Percentiles rank a stretch among this genome's conserved stretches.
phyloP scores from a whole-genome alignment of 2,329 filamentous ascomycete species.

The Botrytis tulipae region DNA sequence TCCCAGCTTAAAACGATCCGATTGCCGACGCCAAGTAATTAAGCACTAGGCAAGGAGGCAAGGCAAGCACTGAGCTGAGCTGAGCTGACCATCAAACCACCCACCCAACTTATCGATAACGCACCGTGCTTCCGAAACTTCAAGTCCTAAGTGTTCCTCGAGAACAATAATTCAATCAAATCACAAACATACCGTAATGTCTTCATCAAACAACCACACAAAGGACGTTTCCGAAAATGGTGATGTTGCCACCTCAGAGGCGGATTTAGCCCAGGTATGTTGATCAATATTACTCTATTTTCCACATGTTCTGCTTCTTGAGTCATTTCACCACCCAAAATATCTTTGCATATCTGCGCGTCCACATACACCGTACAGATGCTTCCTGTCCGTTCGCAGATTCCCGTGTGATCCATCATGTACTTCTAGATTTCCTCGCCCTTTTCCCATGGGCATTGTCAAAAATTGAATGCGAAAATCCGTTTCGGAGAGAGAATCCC shows the following conservation, averaged over 20 bases:
- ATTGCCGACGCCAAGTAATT: neutral
- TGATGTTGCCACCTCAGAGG: neutral
- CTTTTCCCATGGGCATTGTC: neutral
- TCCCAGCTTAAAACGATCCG: neutral
- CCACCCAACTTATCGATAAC: slow-evolving; percentile 14
- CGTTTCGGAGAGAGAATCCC: neutral
- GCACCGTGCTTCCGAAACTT: neutral
- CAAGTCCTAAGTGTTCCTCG: neutral
- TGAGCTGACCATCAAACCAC: neutral
- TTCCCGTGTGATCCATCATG: neutral
- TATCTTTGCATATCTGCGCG: neutral
- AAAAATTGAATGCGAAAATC: neutral
- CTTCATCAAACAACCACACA: neutral
- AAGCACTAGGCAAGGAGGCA: neutral
- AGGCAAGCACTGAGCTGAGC: neutral
- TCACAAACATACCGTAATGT: slow-evolving; percentile 8
- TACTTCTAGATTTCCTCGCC: neutral
- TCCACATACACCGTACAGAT: neutral
- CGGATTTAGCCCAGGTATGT: slow-evolving; percentile 16
- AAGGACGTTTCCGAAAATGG: neutral
- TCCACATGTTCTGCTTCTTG: neutral
- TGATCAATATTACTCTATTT: neutral
- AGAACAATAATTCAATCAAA: neutral
- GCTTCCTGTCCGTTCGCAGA: neutral
- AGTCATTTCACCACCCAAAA: neutral